Conservation (phyloP, 2,329 filamentous ascomycete species). For the Chaetomiaceae sp. region DNA sequence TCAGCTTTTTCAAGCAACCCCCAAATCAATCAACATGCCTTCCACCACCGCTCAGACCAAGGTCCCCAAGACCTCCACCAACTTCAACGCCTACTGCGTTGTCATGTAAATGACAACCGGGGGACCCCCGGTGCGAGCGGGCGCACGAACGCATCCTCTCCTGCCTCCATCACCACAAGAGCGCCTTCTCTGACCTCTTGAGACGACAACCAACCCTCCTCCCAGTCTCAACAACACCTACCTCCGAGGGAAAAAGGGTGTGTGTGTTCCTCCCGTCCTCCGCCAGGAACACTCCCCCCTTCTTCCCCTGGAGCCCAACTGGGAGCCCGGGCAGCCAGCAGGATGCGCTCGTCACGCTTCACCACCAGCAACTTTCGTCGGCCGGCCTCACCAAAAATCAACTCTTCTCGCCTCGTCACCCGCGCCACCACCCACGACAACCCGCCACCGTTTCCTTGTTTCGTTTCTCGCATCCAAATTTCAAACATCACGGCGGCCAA, state of each 20-base stretch:
- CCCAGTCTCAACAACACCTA: neutral
- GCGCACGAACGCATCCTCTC: neutral
- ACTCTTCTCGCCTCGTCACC: neutral
- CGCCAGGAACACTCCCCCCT: neutral
- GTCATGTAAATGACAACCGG: slow-evolving; percentile 32
- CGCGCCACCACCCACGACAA: neutral
- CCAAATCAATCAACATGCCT: slow-evolving; percentile 32
- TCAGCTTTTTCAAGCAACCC: slow-evolving; percentile 20
- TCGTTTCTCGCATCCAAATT: neutral
- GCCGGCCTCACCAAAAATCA: neutral
- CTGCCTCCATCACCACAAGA: slow-evolving; percentile 1
- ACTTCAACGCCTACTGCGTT: slow-evolving; percentile 31
- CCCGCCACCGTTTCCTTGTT: neutral
- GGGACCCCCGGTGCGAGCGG: slow-evolving; percentile 1
- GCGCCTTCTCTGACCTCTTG: slow-evolving; percentile 11
- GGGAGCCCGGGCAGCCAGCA: neutral
- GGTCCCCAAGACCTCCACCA: slow-evolving; percentile 29
- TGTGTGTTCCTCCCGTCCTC: neutral
- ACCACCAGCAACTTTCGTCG: neutral
- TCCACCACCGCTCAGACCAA: slow-evolving; percentile 28
- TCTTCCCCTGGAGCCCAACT: neutral
- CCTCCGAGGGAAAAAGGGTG: neutral
- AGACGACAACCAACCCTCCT: neutral
- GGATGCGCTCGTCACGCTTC: neutral
- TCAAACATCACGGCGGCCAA: neutral